phyloP scores from a whole-genome alignment of 2,329 filamentous ascomycete genomes.

The Fusarium solani-melongenae region DNA sequence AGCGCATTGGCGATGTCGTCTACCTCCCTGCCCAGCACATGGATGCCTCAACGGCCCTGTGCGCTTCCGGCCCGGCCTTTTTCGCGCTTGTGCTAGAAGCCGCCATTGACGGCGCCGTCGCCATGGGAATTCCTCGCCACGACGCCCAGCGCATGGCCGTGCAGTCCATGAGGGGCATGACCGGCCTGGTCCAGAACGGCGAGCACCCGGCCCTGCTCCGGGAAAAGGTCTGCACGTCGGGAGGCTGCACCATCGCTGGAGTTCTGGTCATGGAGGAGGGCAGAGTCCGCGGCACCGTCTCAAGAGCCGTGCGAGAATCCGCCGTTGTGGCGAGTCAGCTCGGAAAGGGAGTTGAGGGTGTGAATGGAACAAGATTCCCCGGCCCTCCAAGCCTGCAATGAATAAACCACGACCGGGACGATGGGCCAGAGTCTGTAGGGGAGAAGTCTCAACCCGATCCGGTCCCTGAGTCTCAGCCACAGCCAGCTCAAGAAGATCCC shows the following conservation, averaged over 20 bases:
- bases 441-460: neutral
- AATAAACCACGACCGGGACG: slow-evolving; percentile 8
- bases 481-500: neutral
- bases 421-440: neutral
- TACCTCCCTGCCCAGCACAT: slow-evolving; percentile 74
- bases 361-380: slow-evolving; percentile 49
- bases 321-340: slow-evolving; percentile 76
- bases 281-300: slow-evolving; percentile 72
- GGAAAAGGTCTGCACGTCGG: slow-evolving; percentile 82
- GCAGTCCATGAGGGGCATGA: slow-evolving; percentile 81
- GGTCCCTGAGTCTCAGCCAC: neutral
- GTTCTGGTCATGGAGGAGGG: slow-evolving; percentile 80
- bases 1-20: slow-evolving; percentile 76
- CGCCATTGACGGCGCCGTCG: slow-evolving; percentile 80
- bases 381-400: slow-evolving; percentile 25
- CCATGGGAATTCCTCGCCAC: slow-evolving; percentile 78
- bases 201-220: slow-evolving; percentile 80
- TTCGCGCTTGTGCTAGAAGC: slow-evolving; percentile 81
- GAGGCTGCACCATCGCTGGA: slow-evolving; percentile 82
- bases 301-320: slow-evolving; percentile 76
- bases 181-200: slow-evolving; percentile 74
- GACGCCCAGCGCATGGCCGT: slow-evolving; percentile 83
- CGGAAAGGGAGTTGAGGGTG: slow-evolving; percentile 52
- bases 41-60: slow-evolving; percentile 80
- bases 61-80: slow-evolving; percentile 80